Evolutionary conservation across 345 rosid species (phyloP), one percentile per base, ranked within the genome.

Genomic region (Gynandropsis gynandra): DNA sequence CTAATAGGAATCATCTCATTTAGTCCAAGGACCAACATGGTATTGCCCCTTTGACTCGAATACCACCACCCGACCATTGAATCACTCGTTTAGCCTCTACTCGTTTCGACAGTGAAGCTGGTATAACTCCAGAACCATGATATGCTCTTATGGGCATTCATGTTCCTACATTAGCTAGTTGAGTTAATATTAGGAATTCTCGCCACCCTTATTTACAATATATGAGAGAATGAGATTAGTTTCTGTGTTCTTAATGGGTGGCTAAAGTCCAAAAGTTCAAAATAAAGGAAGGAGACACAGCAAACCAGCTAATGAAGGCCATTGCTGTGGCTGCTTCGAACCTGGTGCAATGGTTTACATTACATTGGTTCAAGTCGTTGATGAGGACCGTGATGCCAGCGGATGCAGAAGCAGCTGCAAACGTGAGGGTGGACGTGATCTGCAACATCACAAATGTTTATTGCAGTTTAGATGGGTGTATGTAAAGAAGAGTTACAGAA

Each of bases 241-340:
- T 31, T 53, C 19, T 33, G 44, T 58, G 29, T 47, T 53, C 57
- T 71, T 64, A 71, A 37, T 46, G 82, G 36, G 89, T 73, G 46
- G 97, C 89, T 72, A 89, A 60, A 11, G 78, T 64, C 89, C 85
- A 85, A 59, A 79, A 85, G 70, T 82, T 78, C 70, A 82, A 52
- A 58, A 85, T 67, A 56, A 80, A 80, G 39, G 83, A 82, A 1
- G 89, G 85, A 42, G 72, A 67, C 59, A 72, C 63, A 9, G 83
- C 74, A 18, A 80, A 73, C 87, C 90, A 85, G 72, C 83, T 73
- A 36, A 85, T 58, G 57, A 80, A 82, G 20, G 95, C 83, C 81
- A 85, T 74, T n/a, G 85, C 81, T 11, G 83, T 78, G 10, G 95
- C 90, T 0, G 78, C 66, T 72, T 80, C 77, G 6, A 80, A 85